A percentile compares a stretch with the other conserved stretches of the same genome.
Conservation (phyloP, 257 asterid species). For the Solanum arcanum region DNA sequence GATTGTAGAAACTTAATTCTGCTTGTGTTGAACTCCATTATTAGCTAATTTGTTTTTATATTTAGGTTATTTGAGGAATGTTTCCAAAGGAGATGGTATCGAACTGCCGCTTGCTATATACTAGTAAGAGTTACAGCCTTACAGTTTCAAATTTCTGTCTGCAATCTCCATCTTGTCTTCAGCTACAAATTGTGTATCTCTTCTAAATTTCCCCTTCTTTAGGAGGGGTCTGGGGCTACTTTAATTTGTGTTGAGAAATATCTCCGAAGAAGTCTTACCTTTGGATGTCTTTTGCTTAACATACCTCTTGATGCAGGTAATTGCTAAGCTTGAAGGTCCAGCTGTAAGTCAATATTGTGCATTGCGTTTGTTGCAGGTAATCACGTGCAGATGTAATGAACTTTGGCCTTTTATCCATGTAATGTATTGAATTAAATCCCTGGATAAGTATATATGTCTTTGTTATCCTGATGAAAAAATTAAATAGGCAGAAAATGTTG, state of each 20-base stretch:
- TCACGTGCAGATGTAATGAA: not conserved
- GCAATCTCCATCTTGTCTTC: not conserved
- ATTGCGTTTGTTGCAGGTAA: constrained; percentile 89
- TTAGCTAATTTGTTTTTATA: not conserved
- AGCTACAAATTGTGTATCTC: not conserved
- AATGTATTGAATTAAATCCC: not conserved
- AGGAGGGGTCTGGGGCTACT: not conserved
- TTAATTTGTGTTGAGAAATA: constrained; percentile 7
- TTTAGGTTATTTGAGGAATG: constrained; percentile 44
- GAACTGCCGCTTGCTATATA: constrained; percentile 50
- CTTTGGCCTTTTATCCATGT: not conserved
- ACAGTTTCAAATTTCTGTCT: not conserved
- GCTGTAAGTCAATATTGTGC: constrained; percentile 97
- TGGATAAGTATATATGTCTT: not conserved
- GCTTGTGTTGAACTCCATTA: not conserved
- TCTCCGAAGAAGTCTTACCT: not conserved
- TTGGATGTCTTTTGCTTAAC: constrained; percentile 10
- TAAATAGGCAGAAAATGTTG: not conserved
- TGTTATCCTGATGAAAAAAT: not conserved
- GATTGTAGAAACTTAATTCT: not conserved
- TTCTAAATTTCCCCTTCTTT: not conserved
- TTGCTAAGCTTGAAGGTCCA: constrained; percentile 97
- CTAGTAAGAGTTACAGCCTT: constrained; percentile 18
- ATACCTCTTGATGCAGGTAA: constrained; percentile 56
- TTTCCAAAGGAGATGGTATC: constrained; percentile 47